These are phyloP conservation scores for Cenchrus purpureus DNA, from an alignment of 176 grass and related monocot species.

Conservation along the genomic window DNA sequence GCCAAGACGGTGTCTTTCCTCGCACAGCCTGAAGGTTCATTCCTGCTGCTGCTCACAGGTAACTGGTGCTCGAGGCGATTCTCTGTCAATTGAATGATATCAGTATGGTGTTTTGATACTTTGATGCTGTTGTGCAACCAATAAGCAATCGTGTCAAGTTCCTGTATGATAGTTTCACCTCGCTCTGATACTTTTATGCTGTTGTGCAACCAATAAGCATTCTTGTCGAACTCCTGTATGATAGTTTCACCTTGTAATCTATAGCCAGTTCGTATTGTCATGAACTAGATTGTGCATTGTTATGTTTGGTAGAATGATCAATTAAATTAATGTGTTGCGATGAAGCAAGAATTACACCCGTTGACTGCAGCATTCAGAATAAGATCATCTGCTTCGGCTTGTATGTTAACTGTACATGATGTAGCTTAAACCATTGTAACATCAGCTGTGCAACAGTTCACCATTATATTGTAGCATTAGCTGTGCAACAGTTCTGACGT, in stretches of 20 bases:
- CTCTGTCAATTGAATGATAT: background rate
- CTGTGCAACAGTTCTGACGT: background rate
- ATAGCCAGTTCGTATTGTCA: too few relatives aligned
- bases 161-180: background rate
- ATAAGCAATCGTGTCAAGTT: background rate
- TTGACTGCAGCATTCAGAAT: background rate
- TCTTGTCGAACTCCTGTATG: background rate
- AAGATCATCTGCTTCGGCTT: background rate
- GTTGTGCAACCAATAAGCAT: constrained; percentile 4
- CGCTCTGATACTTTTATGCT: background rate
- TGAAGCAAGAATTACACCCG: background rate
- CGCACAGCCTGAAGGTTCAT: constrained; percentile 59
- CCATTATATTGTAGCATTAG: background rate
- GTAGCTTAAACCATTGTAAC: background rate
- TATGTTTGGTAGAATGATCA: background rate
- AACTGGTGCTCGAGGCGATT: background rate
- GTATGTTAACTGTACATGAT: background rate
- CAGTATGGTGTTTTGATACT: background rate
- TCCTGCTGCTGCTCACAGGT: constrained; percentile 85
- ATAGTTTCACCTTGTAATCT: background rate
- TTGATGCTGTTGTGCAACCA: constrained; percentile 8
- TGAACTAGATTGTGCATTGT: background rate
- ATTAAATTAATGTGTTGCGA: background rate
- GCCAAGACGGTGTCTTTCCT: constrained; percentile 86
- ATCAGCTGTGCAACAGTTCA: background rate